Base-by-base conservation (phyloP, 2,329 filamentous ascomycete species). In the Balansia obtecta region DNA sequence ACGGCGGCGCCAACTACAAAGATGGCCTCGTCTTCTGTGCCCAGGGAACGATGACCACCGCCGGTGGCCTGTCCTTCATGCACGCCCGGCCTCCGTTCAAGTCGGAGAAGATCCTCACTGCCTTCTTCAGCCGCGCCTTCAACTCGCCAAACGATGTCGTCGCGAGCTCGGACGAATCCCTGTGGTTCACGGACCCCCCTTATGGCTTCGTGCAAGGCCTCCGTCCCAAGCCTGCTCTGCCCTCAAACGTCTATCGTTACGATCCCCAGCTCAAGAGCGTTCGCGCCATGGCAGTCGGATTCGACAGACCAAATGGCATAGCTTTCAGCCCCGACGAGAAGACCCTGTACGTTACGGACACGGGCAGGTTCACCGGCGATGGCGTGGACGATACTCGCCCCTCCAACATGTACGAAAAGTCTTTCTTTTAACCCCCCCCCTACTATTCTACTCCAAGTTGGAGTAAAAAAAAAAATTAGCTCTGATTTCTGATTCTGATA, bases 111-210 rank as follows among this genome's bases (percentile, higher is more conserved):
- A 39, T 74, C 2, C 52, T 72, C 1, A 67, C 57, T 13, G 66
- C 65, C 2, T 76, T 68, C 56, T 58, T 70, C 38, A 70, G 70
- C 1, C 61, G 71, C 7, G 61, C 65, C 2, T 76, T 77, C 58
- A 76, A 75, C 56, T 73, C 69, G 2, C 61, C 71, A 43, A 74
- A 75, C 52, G 73, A 76, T 50, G 70, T 76, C 3, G 67, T 73
- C 6, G 60, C 71, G 13, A 61, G 66, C 43, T 55, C 54, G 1
- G 71, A 73, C 50, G 69, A 70, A 4, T 63, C 62, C 6, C 64
- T 76, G 22, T 76, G 72, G 71, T 75, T 76, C 56, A 75, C 72
- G 0, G 73, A 76, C 55, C 70, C 72, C 0, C 61, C 65, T 9
- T 76, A 76, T 56, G 74, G 73, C 9, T 68, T 61, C 27, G 67